Evolutionary conservation across 148 eudicot species (phyloP).

Genomic region (Tetragonia tetragonoides): DNA sequence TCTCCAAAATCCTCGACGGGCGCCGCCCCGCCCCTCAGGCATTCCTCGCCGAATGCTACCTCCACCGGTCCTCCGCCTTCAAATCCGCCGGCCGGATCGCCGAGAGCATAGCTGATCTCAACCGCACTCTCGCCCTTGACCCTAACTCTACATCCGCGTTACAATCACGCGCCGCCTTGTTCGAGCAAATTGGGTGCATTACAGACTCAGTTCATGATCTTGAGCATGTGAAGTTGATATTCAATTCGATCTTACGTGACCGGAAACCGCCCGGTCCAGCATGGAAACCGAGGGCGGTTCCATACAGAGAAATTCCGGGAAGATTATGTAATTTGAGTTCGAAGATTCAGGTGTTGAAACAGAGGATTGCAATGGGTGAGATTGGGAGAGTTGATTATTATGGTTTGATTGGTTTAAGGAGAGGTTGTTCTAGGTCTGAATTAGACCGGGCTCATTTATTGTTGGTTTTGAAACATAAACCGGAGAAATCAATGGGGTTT

Average conservation of each 20-base stretch:
- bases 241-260: conserved; percentile 72
- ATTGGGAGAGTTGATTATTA: conserved; percentile 77
- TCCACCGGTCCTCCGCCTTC: conserved; percentile 74
- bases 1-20: conserved; percentile 82
- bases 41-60: conserved; percentile 83
- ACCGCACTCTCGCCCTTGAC: conserved; percentile 69
- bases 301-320: conserved; percentile 78
- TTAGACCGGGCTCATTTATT: conserved; percentile 84
- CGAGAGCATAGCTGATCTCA: conserved; percentile 77
- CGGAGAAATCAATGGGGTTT: conserved; percentile 65
- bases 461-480: conserved; percentile 72
- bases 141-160: conserved; percentile 68
- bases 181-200: conserved; percentile 74
- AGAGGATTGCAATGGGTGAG: conserved; percentile 75
- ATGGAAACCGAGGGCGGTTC: conserved; percentile 66
- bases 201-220: conserved; percentile 88
- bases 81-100: conserved; percentile 62
- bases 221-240: conserved; percentile 80
- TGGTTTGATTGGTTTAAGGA: conserved; percentile 66
- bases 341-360: conserved; percentile 68
- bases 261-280: conserved; percentile 76
- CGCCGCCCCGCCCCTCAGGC: conserved; percentile 88
- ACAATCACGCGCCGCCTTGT: conserved; percentile 58
- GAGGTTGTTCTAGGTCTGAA: conserved; percentile 89
- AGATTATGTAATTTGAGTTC: conserved; percentile 46